A percentile compares a stretch with the other conserved stretches of the same genome.
Evolutionary conservation across 768 basidiomycete genomes (phyloP).

Genomic region (Rubroboletus satanas): DNA sequence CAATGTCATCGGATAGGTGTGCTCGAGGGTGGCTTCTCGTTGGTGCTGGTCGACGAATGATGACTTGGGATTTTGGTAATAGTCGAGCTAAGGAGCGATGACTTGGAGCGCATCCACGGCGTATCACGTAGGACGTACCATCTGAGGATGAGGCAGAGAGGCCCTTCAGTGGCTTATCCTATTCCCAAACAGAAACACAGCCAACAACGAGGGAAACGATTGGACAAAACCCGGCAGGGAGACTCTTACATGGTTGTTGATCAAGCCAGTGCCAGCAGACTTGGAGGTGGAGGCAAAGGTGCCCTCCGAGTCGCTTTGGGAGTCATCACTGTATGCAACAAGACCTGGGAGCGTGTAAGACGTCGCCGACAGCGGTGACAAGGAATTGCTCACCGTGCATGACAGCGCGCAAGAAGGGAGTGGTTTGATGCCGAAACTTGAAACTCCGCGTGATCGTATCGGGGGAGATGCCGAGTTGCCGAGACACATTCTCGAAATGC

Average conservation of each 20-base stretch:
- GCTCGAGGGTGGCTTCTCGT: constrained; percentile 48
- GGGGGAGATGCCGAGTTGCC: constrained; percentile 25
- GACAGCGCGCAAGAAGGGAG: constrained; percentile 11
- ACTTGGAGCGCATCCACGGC: background rate
- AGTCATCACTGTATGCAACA: constrained; percentile 61
- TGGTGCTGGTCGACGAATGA: constrained; percentile 51
- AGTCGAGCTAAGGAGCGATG: constrained; percentile 34
- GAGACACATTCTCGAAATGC: constrained; percentile 22
- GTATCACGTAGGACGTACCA: constrained; percentile 15
- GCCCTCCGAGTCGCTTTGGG: constrained; percentile 54
- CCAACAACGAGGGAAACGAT: constrained; percentile 66
- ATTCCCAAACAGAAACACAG: constrained; percentile 55
- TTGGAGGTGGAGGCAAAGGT: constrained; percentile 33
- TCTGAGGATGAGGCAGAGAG: constrained; percentile 26
- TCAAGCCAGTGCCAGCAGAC: constrained; percentile 2
- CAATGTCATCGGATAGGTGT: constrained; percentile 47
- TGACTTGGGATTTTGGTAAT: constrained; percentile 51
- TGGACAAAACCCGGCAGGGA: constrained; percentile 35
- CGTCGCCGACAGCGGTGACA: background rate
- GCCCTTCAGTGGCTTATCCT: constrained; percentile 55
- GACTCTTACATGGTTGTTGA: constrained; percentile 58
- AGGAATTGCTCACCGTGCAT: constrained; percentile 29
- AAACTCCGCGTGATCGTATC: constrained; percentile 18
- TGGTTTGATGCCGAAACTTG: constrained; percentile 10
- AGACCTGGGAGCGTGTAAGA: constrained; percentile 40